phyloP scores from a whole-genome alignment of 2,329 filamentous ascomycete species.

The Diaporthe amygdali region DNA sequence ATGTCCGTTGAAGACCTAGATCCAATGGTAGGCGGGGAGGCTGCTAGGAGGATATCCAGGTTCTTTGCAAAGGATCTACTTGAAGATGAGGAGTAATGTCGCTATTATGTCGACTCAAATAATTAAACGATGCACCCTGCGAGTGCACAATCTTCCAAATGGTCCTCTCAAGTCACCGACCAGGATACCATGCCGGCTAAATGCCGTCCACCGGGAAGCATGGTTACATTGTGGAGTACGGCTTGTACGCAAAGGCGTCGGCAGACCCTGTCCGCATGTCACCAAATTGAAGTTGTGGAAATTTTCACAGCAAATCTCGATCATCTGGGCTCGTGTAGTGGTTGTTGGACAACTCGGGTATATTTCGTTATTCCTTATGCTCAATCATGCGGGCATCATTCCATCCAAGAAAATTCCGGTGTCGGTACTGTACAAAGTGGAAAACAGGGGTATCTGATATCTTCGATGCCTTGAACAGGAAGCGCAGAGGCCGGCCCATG shows the following conservation, averaged over 20 bases:
- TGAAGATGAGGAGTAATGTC: constrained; percentile 49
- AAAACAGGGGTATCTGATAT: constrained; percentile 15
- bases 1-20: constrained; percentile 77
- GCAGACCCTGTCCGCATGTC: too few species aligned
- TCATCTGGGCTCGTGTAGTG: not conserved
- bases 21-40: constrained; percentile 77
- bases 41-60: constrained; percentile 74
- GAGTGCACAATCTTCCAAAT: too few species aligned
- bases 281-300: not conserved
- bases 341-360: not conserved
- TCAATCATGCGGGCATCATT: not conserved
- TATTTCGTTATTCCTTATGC: not conserved
- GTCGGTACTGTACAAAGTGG: constrained; percentile 5
- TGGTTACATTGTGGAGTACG: not conserved
- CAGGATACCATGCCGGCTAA: not conserved
- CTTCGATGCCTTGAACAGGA: constrained; percentile 2
- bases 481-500: not conserved
- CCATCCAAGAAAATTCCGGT: not conserved
- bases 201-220: not conserved
- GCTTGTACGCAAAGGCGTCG: not conserved
- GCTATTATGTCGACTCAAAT: not conserved
- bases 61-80: constrained; percentile 78
- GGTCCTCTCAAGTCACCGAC: too few species aligned
- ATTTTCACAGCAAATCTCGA: not conserved
- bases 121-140: too few species aligned